Evolutionary conservation across 768 basidiomycete species (phyloP).

Genomic region (Leccinum variicolor): DNA sequence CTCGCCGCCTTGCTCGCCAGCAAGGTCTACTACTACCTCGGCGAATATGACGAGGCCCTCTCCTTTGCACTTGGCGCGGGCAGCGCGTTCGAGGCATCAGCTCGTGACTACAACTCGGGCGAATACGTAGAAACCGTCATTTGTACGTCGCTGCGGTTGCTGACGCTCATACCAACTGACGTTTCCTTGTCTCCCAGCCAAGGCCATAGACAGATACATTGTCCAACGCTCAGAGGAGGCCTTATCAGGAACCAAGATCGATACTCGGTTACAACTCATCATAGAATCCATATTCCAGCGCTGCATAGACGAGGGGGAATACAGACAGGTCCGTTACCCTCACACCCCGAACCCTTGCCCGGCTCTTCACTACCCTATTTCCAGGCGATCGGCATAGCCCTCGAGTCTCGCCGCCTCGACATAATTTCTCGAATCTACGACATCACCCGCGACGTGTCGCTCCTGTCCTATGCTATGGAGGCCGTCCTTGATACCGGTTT

Average conservation of each 20-base stretch:
- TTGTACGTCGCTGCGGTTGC: constrained; percentile 52
- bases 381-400: constrained; percentile 91
- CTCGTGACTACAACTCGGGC: constrained; percentile 56
- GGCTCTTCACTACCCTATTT: constrained; percentile 8
- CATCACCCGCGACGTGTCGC: constrained; percentile 66
- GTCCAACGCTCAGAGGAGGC: constrained; percentile 57
- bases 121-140: constrained; percentile 96
- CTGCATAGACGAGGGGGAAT: constrained; percentile 86
- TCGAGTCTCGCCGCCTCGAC: constrained; percentile 88
- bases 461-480: constrained; percentile 90
- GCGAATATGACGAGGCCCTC: constrained; percentile 92
- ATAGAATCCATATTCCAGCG: constrained; percentile 87
- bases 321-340: constrained; percentile 65
- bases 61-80: constrained; percentile 93
- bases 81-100: constrained; percentile 76
- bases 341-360: neutral
- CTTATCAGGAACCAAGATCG: constrained; percentile 56
- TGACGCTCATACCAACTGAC: neutral
- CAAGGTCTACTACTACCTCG: constrained; percentile 97
- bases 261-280: constrained; percentile 74
- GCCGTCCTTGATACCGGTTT: constrained; percentile 89
- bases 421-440: constrained; percentile 77
- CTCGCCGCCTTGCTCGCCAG: constrained; percentile 91
- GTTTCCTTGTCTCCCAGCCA: constrained; percentile 51
- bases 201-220: constrained; percentile 94